Evolutionary conservation across 768 basidiomycete species (phyloP).

Genomic region (Arthromyces matolae): DNA sequence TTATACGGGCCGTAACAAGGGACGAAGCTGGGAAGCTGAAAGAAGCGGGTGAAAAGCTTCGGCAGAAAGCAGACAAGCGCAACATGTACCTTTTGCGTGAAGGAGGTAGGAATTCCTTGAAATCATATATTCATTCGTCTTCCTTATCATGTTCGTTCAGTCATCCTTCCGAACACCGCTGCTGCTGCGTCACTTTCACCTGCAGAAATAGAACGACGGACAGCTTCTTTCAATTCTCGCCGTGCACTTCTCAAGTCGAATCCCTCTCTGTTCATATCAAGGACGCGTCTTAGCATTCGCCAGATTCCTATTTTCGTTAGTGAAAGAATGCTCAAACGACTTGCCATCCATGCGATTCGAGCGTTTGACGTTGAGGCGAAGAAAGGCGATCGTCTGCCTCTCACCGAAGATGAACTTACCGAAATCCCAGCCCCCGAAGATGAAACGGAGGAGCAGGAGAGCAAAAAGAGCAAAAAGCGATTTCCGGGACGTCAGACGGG

Average conservation of each 20-base stretch:
- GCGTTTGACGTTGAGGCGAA: slow-evolving; percentile 80
- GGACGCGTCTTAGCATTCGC: slow-evolving; percentile 89
- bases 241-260: slow-evolving; percentile 82
- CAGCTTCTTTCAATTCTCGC: slow-evolving; percentile 81
- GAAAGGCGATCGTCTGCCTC: slow-evolving; percentile 48
- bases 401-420: slow-evolving; percentile 70
- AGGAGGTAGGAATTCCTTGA: too few species aligned
- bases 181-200: slow-evolving; percentile 67
- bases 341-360: slow-evolving; percentile 77
- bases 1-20: slow-evolving; percentile 84
- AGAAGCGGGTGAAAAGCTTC: slow-evolving; percentile 79
- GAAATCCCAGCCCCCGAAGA: slow-evolving; percentile 29
- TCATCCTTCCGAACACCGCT: slow-evolving; percentile 85
- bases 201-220: slow-evolving; percentile 82
- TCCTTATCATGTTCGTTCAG: slow-evolving; percentile 35
- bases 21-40: slow-evolving; percentile 86
- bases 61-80: slow-evolving; percentile 90
- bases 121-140: slow-evolving; percentile 21
- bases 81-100: slow-evolving; percentile 95
- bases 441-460: slow-evolving; percentile 20
- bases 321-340: slow-evolving; percentile 84
- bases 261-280: slow-evolving; percentile 91
- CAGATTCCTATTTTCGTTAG: slow-evolving; percentile 89
- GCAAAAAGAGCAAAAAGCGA: slow-evolving; percentile 26
- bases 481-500: slow-evolving; percentile 30